Conservation (phyloP, 352 stramenopile species). For the Pythium biforme region DNA sequence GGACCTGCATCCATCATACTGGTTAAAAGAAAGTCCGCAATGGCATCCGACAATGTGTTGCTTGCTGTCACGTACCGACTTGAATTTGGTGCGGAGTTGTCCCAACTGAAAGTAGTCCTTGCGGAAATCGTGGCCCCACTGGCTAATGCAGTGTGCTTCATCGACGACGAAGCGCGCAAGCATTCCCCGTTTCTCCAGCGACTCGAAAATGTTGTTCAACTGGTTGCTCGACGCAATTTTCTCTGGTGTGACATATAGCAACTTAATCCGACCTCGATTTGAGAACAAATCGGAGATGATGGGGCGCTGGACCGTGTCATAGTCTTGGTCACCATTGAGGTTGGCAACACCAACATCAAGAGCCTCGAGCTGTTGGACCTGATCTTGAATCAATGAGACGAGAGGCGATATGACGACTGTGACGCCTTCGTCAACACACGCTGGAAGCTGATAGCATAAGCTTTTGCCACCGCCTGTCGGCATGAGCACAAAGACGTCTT, state of each 20-base stretch:
- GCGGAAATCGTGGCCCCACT: slow-evolving; percentile 99
- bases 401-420: slow-evolving; percentile 98
- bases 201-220: slow-evolving; percentile 85
- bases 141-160: slow-evolving; percentile 95
- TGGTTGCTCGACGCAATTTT: slow-evolving; percentile 92
- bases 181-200: slow-evolving; percentile 65
- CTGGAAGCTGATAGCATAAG: slow-evolving; percentile 97
- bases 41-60: too few species aligned
- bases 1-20: slow-evolving; percentile 43
- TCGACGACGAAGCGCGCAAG: slow-evolving; percentile 98
- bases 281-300: slow-evolving; percentile 89
- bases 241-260: slow-evolving; percentile 99
- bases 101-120: slow-evolving; percentile 97
- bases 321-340: slow-evolving; percentile 87
- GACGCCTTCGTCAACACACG: slow-evolving; percentile 88
- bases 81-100: slow-evolving; percentile 91
- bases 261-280: slow-evolving; percentile 89
- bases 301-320: slow-evolving; percentile 78
- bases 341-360: slow-evolving; percentile 89
- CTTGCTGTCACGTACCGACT: slow-evolving; percentile 56
- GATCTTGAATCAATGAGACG: slow-evolving; percentile 99
- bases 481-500: slow-evolving; percentile 99
- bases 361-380: slow-evolving; percentile 95
- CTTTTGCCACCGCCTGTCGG: slow-evolving; percentile 98
- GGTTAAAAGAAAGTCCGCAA: background rate